Evolutionary conservation across 176 grass and related monocot species (phyloP).

Genomic region (Carex littledalei): DNA sequence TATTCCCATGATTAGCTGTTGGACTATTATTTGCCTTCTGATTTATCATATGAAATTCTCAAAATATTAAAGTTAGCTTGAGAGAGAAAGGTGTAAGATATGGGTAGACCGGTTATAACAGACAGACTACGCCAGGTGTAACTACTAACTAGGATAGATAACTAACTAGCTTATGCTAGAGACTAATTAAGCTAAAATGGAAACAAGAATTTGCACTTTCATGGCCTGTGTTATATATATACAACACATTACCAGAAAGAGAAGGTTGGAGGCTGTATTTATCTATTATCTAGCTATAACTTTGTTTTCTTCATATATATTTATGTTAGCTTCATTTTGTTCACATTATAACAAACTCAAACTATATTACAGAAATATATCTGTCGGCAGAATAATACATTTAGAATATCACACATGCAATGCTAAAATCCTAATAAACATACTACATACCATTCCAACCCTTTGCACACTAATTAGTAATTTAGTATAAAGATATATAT

Average conservation of each 20-base stretch:
- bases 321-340: not conserved
- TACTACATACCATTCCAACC: not conserved
- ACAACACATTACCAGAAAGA: not conserved
- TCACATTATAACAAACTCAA: not conserved
- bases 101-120: not conserved
- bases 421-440: constrained; percentile 22
- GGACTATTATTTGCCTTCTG: not conserved
- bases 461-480: not conserved
- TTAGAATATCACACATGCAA: constrained; percentile 19
- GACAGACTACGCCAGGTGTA: constrained; percentile 10
- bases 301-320: not conserved
- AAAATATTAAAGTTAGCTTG: constrained; percentile 3
- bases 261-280: not conserved
- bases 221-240: not conserved
- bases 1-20: constrained; percentile 3
- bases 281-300: not conserved
- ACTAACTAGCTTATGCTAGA: constrained; percentile 4
- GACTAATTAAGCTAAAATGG: constrained; percentile 1
- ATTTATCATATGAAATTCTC: not conserved
- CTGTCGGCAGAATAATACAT: constrained; percentile 10
- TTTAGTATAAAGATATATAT: not conserved
- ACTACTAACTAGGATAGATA: constrained; percentile 21
- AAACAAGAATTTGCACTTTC: not conserved
- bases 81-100: not conserved
- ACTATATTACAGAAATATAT: constrained; percentile 11